Evolutionary conservation across 2,329 filamentous ascomycete species (phyloP), one percentile per base, ranked within the genome.

Genomic region (Xylaria sp.): DNA sequence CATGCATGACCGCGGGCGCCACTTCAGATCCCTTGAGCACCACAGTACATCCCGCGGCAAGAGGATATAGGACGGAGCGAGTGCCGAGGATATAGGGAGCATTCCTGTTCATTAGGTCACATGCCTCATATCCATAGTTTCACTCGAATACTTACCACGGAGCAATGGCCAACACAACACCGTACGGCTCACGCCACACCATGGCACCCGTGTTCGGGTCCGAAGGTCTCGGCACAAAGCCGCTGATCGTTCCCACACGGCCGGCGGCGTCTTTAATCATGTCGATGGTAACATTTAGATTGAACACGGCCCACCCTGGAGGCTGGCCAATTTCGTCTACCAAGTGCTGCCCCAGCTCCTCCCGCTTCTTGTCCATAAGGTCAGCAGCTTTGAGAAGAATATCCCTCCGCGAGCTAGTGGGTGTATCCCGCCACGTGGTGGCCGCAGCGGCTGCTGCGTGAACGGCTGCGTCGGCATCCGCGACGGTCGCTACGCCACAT

Each of bases 131-230:
- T 28, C 5, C 8, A 55, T 5, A n/a, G 33, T 48, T 7, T 18
- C 39, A 36, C 23, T 12, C 7, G 73, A 23, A 10, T 1, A 64
- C 82, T 74, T 83, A 94, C 93, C 94, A 97, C 10, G 94, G 92
- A 2, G 91, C 92, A 79, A 97, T 94, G 2, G 89, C 90, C 36
- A 97, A 82, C 18, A 94, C 85, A 8, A 96, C 93, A 1, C 94
- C 94, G 74, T 89, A 94, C 0, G 94, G 93, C 80, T 94, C 92
- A 77, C 90, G 91, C 71, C 90, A 80, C 3, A 97, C 82, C 72
- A 96, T 83, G 0, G 90, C 92, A 58, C 81, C 84, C 28, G 84
- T 84, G 0, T 84, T 85, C 46, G 87, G 83, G 18, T 86, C 74
- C 1, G 73, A 66, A 1, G 79, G 72, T 10, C 76, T 75, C 4